Evolutionary conservation across 495 filamentous ascomycete species (phyloP).

Genomic region (Xylaria curta): DNA sequence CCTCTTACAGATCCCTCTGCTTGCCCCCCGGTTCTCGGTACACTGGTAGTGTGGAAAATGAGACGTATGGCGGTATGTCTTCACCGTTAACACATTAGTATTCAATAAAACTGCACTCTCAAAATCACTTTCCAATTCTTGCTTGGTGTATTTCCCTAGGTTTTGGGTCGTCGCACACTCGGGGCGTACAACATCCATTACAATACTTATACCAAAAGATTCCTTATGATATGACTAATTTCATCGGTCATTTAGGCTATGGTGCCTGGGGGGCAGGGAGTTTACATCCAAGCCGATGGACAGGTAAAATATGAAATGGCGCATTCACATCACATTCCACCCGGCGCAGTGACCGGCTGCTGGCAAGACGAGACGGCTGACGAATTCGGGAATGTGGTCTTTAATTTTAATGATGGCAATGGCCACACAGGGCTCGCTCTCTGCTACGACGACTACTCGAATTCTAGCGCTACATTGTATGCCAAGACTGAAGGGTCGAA

Average conservation of each 20-base stretch:
- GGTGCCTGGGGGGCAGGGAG: slow-evolving; percentile 70
- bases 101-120: not conserved
- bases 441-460: slow-evolving; percentile 29
- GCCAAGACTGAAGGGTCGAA: slow-evolving; percentile 23
- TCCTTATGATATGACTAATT: slow-evolving; percentile 1
- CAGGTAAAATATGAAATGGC: slow-evolving; percentile 65
- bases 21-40: slow-evolving; percentile 33
- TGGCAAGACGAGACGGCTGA: slow-evolving; percentile 43
- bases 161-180: not conserved
- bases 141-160: not conserved
- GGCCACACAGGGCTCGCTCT: slow-evolving; percentile 31
- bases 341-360: slow-evolving; percentile 54
- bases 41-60: slow-evolving; percentile 30
- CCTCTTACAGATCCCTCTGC: slow-evolving; percentile 13
- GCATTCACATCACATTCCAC: slow-evolving; percentile 62
- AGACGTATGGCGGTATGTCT: slow-evolving; percentile 35
- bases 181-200: not conserved
- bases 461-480: slow-evolving; percentile 29
- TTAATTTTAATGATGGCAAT: slow-evolving; percentile 34
- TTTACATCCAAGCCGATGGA: slow-evolving; percentile 65
- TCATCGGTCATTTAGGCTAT: slow-evolving; percentile 43
- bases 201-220: not conserved
- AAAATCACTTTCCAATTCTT: not conserved
- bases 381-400: slow-evolving; percentile 12
- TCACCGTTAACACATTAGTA: not conserved